These are phyloP conservation scores for Colletotrichum sidae DNA, from an alignment of 2,329 filamentous ascomycete species.

Conservation along the genomic window DNA sequence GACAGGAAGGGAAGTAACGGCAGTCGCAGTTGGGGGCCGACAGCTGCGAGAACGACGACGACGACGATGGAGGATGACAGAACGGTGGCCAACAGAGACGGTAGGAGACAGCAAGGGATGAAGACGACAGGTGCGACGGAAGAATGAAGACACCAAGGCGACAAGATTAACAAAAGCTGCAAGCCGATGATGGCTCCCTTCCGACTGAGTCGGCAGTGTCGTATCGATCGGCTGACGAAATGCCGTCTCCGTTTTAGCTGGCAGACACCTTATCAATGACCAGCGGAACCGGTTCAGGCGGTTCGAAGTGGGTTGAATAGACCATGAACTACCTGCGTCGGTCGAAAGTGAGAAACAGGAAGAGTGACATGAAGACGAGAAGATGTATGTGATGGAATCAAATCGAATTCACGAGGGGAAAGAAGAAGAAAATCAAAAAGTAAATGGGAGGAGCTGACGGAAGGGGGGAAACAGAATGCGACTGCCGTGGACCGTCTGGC, in stretches of 20 bases:
- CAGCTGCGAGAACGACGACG: not conserved
- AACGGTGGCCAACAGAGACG: too few species aligned
- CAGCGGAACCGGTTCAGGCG: too few species aligned
- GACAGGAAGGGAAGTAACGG: not conserved
- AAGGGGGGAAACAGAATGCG: conserved; percentile 7
- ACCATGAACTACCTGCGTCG: too few species aligned
- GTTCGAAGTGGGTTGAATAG: too few species aligned
- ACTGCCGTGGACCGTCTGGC: not conserved
- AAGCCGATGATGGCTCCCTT: not conserved
- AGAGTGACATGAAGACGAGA: not conserved
- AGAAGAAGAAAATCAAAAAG: conserved; percentile 13
- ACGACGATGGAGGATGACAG: too few species aligned
- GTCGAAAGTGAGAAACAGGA: not conserved
- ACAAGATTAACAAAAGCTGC: too few species aligned
- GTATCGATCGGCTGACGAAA: not conserved
- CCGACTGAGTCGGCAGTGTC: conserved; percentile 8
- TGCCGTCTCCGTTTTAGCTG: conserved; percentile 7
- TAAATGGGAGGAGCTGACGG: conserved; percentile 11
- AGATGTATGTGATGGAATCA: not conserved
- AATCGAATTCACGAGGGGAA: too few species aligned
- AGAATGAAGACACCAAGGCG: too few species aligned
- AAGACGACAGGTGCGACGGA: too few species aligned
- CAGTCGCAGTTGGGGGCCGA: not conserved
- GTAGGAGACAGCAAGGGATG: too few species aligned
- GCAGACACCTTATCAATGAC: too few species aligned